Evolutionary conservation across 345 rosid genomes (phyloP).

Genomic region (Moringa oleifera): DNA sequence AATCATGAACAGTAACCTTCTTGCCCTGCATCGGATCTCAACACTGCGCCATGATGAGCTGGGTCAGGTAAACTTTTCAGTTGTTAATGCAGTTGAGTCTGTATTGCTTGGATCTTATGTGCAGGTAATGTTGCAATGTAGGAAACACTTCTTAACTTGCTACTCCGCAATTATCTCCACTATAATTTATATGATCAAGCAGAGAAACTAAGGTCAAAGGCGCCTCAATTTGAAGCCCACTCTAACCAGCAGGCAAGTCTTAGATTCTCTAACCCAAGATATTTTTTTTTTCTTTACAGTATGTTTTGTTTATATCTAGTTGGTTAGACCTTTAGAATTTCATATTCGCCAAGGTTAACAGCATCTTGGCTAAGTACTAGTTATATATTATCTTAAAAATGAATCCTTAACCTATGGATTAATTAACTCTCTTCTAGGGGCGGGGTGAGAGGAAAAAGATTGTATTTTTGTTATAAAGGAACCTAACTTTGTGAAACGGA

Average conservation of each 20-base stretch:
- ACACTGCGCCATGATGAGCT: conserved; percentile 60
- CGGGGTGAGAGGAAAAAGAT: no score
- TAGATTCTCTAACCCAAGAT: background rate
- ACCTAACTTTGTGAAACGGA: no score
- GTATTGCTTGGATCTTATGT: background rate
- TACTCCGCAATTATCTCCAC: conserved; percentile 60
- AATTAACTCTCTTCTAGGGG: no score
- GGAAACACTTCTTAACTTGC: conserved; percentile 57
- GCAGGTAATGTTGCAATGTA: conserved; percentile 15
- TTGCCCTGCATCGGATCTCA: conserved; percentile 50
- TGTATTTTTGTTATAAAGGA: no score
- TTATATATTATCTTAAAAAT: no score
- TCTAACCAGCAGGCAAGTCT: conserved; percentile 44
- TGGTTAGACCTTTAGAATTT: background rate
- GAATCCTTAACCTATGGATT: no score
- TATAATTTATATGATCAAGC: conserved; percentile 61
- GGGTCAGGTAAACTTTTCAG: conserved; percentile 39
- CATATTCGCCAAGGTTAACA: no score
- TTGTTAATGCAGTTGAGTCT: background rate
- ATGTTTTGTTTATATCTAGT: background rate
- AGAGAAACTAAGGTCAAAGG: conserved; percentile 58
- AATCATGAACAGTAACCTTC: conserved; percentile 36
- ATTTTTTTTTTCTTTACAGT: background rate
- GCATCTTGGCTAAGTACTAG: no score
- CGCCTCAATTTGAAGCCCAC: conserved; percentile 53